Base-by-base conservation (phyloP, 768 basidiomycete genomes). In the Panus rudis region DNA sequence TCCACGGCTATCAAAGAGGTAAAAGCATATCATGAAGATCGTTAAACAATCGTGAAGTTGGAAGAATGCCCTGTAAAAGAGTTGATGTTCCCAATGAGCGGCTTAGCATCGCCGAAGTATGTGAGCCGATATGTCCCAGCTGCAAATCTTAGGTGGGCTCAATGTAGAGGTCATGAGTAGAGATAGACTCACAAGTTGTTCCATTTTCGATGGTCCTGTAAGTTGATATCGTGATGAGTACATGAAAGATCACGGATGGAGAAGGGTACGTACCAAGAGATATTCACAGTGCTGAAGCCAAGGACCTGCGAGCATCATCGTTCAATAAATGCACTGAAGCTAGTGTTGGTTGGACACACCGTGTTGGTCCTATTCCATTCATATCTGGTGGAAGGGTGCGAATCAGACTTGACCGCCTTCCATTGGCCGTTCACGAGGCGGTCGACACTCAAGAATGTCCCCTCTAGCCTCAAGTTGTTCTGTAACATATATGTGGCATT, bases 21-120 rank as follows among this genome's bases (percentile, higher is more conserved):
- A n/a, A 21, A 28, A 21, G 6, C 34, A 4, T 8, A 11, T n/a
- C 6, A 38, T n/a, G 19, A 17, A 25, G 27, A 20, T 37, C 6
- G 19, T 48, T 19, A 75, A 46, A 65, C 64, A 28, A 86, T 61
- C 3, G 71, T 79, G 61, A 88, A 88, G 38, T 65, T 71, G 19
- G 75, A 73, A 1, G 84, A 84, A 14, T 63, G 63, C 16, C 79
- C 80, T 20, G 69, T 71, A 61, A 89, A 88, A 1, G 81, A 54
- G 11, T 67, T 69, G 46, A 87, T 79, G 22, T 68, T 62, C 6
- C 86, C 84, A 38, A 78, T 63, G 34, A 82, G 58, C 1, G 78
- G 69, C 64, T 88, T 89, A n/a, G 77, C 76, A 59, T 90, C 84
- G 7, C 85, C 87, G 48, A 75, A 79, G 60, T 89, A 89, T 38